Conservation (phyloP, 345 rosid genomes). For the Hevea brasiliensis region DNA sequence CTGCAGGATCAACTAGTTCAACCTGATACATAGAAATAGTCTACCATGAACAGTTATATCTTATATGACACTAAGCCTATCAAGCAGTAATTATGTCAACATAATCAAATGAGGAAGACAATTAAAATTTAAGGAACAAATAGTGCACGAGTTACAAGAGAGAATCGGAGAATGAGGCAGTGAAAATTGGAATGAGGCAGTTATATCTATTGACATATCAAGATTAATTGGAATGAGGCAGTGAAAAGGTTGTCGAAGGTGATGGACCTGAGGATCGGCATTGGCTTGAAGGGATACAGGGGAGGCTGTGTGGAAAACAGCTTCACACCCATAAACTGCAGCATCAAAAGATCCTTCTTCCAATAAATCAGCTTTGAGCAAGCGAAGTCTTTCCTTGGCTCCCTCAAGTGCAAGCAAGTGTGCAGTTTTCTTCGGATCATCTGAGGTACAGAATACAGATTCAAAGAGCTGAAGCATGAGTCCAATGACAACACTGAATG, state of each 20-base stretch:
- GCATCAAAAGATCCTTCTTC: constrained; percentile 20
- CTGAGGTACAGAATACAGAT: background rate
- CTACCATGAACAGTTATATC: background rate
- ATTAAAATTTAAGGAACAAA: background rate
- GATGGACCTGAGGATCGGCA: constrained; percentile 21
- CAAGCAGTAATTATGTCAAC: background rate
- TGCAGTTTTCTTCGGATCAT: constrained; percentile 20
- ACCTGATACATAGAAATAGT: background rate
- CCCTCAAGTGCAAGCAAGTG: constrained; percentile 23
- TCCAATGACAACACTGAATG: background rate
- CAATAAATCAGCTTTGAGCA: constrained; percentile 17
- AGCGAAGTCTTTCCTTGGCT: constrained; percentile 17
- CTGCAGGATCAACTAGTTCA: constrained; percentile 17
- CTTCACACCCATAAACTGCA: constrained; percentile 21
- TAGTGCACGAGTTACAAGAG: background rate
- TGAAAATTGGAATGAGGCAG: background rate
- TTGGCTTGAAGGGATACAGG: background rate
- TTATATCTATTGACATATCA: background rate
- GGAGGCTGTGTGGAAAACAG: constrained; percentile 26
- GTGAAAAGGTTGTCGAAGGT: background rate
- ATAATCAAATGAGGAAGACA: background rate
- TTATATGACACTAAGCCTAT: background rate
- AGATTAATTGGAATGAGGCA: background rate
- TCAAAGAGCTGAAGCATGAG: background rate
- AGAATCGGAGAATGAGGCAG: background rate